phyloP scores from a whole-genome alignment of 202 grass and related monocot species.

The Zoysia matrella region DNA sequence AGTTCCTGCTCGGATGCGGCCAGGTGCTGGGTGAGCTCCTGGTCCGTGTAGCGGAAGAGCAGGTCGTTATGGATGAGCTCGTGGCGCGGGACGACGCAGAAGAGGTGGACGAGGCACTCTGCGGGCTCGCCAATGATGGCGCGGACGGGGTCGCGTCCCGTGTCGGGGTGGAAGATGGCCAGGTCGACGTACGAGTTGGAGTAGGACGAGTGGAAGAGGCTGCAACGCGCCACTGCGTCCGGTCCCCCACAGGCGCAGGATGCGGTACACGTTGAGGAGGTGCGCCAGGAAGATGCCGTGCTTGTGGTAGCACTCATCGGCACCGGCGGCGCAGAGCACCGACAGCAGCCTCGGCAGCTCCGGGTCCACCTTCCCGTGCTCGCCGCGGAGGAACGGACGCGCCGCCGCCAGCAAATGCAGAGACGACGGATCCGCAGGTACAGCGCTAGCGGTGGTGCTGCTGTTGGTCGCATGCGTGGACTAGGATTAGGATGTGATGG shows the following conservation, averaged over 20 bases:
- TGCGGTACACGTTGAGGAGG: conserved; percentile 68
- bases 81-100: conserved; percentile 83
- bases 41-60: conserved; percentile 65
- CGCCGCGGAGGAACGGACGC: conserved; percentile 74
- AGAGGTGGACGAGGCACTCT: conserved; percentile 89
- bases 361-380: conserved; percentile 54
- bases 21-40: conserved; percentile 57
- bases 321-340: conserved; percentile 61
- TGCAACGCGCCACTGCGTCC: conserved; percentile 63
- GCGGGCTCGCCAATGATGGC: conserved; percentile 54
- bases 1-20: not conserved
- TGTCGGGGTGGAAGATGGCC: conserved; percentile 78
- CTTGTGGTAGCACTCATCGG: conserved; percentile 96
- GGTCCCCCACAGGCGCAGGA: conserved; percentile 75
- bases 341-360: conserved; percentile 48
- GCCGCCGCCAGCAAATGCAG: conserved; percentile 40
- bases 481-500: no score
- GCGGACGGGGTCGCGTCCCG: conserved; percentile 47
- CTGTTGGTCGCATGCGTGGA: no score
- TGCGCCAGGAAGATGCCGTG: conserved; percentile 92
- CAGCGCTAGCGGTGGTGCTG: no score
- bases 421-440: no score
- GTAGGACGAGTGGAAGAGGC: conserved; percentile 89
- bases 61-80: conserved; percentile 72
- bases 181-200: conserved; percentile 99